Base-by-base conservation (phyloP, 306 rosid species). In the Fragaria vesca region DNA sequence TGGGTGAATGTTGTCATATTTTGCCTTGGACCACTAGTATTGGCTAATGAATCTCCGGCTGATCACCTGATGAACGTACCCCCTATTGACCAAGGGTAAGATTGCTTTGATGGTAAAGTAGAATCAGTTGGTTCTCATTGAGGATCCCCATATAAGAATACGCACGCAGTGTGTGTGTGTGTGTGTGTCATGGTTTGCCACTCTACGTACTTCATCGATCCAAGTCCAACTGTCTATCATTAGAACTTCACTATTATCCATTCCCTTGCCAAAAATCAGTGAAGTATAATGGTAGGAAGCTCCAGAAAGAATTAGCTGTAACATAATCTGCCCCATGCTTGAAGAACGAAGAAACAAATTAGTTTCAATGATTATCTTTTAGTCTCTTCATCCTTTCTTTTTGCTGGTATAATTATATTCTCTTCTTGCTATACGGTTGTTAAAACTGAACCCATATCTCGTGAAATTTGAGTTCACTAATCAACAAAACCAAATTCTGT, bases 1-100 rank as follows among this genome's bases (percentile, higher is more conserved):
- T 93, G 98, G 98, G 97, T 93, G 73, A 91, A 88, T 85, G 93
- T 91, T 75, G 87, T 93, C 86, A 91, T 93, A 93, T 93, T 90
- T 78, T 88, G 93, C 54, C 97, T 91, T 75, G 97, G 96, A 61
- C 96, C 98, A 65, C 86, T 91, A 45, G 96, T 93, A 30, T 76
- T 91, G 88, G 98, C 97, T 70, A 91, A 92, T 54, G 96, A 93
- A 86, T 88, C 96, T 36, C 98, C 98, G 61, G 86, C 92, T 16
- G 87, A 90, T 90, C 89, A 89, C 77, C 85, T 91, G 69, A 91
- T 91, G 98, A 82, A 81, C 69, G 82, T 86, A 72, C 46, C 52
- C 24, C 98, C 97, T 30, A 84, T 88, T 61, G 90, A 95, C 46
- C 88, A 90, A 76, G 86, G 90, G 98, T 93, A 77, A 47, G 71